Evolutionary conservation across 2,329 filamentous ascomycete genomes (phyloP), one percentile per base, ranked within the genome.

Genomic region (Byssoonygena ceratinophila): DNA sequence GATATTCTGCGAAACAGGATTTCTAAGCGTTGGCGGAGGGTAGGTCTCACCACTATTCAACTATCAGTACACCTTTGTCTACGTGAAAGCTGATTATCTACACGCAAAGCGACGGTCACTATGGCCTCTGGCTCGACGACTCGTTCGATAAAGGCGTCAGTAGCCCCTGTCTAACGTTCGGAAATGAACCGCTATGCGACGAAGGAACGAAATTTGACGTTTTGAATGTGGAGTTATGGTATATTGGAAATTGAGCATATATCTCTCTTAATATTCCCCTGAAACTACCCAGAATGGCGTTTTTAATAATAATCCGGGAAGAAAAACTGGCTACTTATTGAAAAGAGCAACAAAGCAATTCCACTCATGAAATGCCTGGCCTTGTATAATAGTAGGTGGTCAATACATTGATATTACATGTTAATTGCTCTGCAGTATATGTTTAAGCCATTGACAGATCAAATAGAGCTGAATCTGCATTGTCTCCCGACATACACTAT

Each of bases 201-300:
- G 87, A 94, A 63, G 92, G 91, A 0, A 82, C 83, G 55, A 95
- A 94, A 67, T 98, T 97, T 64, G 86, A 88, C 55, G 80, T 98
- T 11, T 66, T 96, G 29, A 91, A 89, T 1, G 86, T 96, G 1
- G 92, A 98, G 71, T 70, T 97, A 9, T 98, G 92, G 92, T 89
- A 87, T 64, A 78, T 97, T 60, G 91, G 92, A 23, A 64, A 69
- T 53, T 66, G 52, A 47, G 31, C 25, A 31, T 8, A 29, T 45
- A 45, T 45, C 18, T 32, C 5, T 25, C 23, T 44, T 22, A 12
- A 40, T 22, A 20, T 9, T 22, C 16, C 23, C 31, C 14, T 37
- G 1, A n/a, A n/a, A n/a, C n/a, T n/a, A n/a, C n/a, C n/a, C n/a
- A n/a, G n/a, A n/a, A n/a, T n/a, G n/a, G n/a, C n/a, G n/a, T n/a